Conservation (phyloP, 2,329 filamentous ascomycete species). For the Colletotrichum trifolii region DNA sequence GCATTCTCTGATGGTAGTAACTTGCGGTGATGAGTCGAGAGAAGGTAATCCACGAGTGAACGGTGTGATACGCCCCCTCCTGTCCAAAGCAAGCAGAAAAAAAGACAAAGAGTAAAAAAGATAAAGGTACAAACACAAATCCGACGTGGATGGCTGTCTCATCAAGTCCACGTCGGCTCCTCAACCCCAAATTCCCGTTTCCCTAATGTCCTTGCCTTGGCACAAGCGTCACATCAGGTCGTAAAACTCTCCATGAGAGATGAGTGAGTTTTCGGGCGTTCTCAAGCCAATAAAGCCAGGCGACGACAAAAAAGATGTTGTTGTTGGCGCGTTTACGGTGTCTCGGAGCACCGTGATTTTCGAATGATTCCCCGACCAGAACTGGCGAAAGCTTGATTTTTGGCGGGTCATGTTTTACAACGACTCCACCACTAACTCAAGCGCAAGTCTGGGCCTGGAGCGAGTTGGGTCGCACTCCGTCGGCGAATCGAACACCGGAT, state of each 20-base stretch:
- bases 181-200: conserved; percentile 33
- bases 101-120: not conserved
- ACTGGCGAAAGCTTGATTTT: conserved; percentile 30
- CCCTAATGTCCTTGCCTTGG: conserved; percentile 34
- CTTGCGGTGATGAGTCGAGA: conserved; percentile 35
- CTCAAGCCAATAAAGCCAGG: conserved; percentile 34
- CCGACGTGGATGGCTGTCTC: conserved; percentile 7
- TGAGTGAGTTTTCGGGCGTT: conserved; percentile 37
- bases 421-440: conserved; percentile 41
- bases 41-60: conserved; percentile 37
- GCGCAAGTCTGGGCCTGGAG: conserved; percentile 49
- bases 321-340: conserved; percentile 18
- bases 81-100: conserved; percentile 22
- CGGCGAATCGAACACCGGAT: conserved; percentile 55
- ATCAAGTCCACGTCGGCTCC: conserved; percentile 28
- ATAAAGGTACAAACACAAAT: conserved; percentile 31
- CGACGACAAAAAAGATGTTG: conserved; percentile 29
- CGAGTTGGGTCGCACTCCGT: conserved; percentile 49
- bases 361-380: conserved; percentile 31
- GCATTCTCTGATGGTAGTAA: conserved; percentile 36
- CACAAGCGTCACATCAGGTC: conserved; percentile 38
- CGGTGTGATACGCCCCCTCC: conserved; percentile 34
- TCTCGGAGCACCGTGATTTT: conserved; percentile 2
- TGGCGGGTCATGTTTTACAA: conserved; percentile 33
- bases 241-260: conserved; percentile 37